Evolutionary conservation across 495 filamentous ascomycete species (phyloP).

Genomic region (Penicillium waksmanii): DNA sequence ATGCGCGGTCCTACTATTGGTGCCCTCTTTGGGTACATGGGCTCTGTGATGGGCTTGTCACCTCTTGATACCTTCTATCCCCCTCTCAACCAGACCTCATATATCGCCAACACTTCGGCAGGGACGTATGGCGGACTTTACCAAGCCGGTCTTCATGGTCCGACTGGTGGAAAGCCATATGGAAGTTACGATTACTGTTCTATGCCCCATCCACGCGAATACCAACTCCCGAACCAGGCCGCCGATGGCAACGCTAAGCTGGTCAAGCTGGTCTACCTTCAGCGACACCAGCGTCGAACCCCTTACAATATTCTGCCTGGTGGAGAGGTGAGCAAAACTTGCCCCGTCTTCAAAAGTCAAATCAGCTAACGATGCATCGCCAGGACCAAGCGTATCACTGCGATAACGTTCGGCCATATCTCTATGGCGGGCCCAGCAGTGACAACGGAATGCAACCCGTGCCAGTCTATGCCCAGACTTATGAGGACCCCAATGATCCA

Average conservation of each 20-base stretch:
- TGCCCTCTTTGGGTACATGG: conserved; percentile 12
- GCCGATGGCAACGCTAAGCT: conserved; percentile 35
- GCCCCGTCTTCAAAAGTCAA: neutral
- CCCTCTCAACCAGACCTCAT: conserved; percentile 41
- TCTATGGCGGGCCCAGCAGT: conserved; percentile 37
- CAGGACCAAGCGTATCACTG: conserved; percentile 49
- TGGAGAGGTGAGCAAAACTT: conserved; percentile 34
- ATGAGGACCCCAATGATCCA: conserved; percentile 43
- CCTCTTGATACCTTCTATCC: conserved; percentile 46
- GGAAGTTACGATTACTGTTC: conserved; percentile 47
- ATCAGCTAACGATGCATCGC: conserved; percentile 3
- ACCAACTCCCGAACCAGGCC: conserved; percentile 35
- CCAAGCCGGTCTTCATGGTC: conserved; percentile 33
- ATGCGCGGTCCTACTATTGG: conserved; percentile 21
- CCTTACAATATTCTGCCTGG: conserved; percentile 49
- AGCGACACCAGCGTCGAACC: conserved; percentile 46
- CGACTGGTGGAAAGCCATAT: conserved; percentile 28
- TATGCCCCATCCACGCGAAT: conserved; percentile 51
- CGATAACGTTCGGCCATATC: conserved; percentile 43
- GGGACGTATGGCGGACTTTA: conserved; percentile 48
- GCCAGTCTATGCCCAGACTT: conserved; percentile 46
- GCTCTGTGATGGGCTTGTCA: conserved; percentile 16
- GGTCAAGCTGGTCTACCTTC: conserved; percentile 47
- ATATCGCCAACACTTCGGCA: conserved; percentile 43
- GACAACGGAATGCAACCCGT: conserved; percentile 30